These are phyloP conservation scores for Alternaria atra DNA, from an alignment of 2,329 filamentous ascomycete species.

Conservation along the genomic window DNA sequence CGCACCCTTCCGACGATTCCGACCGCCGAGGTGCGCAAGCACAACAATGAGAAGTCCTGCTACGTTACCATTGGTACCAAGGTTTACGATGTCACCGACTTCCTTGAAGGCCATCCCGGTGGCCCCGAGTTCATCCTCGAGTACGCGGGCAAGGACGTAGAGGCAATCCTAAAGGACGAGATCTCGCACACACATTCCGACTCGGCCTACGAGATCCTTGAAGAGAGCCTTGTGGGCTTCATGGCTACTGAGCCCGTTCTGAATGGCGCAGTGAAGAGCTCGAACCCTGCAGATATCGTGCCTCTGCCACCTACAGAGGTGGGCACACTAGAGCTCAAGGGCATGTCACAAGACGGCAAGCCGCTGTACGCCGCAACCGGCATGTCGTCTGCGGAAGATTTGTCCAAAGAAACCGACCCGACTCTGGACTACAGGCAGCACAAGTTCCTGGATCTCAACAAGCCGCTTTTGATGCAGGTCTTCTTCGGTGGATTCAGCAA, in stretches of 20 bases:
- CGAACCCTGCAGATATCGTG: constrained; percentile 60
- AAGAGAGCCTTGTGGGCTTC: constrained; percentile 86
- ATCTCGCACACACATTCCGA: constrained; percentile 88
- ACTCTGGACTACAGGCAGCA: constrained; percentile 81
- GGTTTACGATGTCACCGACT: constrained; percentile 94
- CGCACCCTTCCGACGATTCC: constrained; percentile 85
- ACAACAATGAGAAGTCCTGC: constrained; percentile 83
- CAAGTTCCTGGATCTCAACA: constrained; percentile 91
- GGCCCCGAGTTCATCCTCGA: constrained; percentile 88
- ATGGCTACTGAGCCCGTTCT: constrained; percentile 68
- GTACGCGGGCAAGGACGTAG: constrained; percentile 87
- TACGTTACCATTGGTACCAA: constrained; percentile 90
- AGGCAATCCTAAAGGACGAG: constrained; percentile 81
- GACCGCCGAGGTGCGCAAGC: constrained; percentile 78
- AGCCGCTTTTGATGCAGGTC: constrained; percentile 85
- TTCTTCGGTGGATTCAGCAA: constrained; percentile 90
- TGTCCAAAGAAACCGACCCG: constrained; percentile 84
- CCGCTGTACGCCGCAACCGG: constrained; percentile 72
- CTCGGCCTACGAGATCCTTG: constrained; percentile 92
- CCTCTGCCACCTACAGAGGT: constrained; percentile 61
- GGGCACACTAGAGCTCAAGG: constrained; percentile 60
- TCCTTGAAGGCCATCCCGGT: constrained; percentile 89
- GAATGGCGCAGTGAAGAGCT: constrained; percentile 59
- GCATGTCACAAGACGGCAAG: constrained; percentile 57
- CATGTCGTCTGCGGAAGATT: constrained; percentile 87